Evolutionary conservation across 2,329 filamentous ascomycete species (phyloP).

Genomic region (Xylaria sp.): DNA sequence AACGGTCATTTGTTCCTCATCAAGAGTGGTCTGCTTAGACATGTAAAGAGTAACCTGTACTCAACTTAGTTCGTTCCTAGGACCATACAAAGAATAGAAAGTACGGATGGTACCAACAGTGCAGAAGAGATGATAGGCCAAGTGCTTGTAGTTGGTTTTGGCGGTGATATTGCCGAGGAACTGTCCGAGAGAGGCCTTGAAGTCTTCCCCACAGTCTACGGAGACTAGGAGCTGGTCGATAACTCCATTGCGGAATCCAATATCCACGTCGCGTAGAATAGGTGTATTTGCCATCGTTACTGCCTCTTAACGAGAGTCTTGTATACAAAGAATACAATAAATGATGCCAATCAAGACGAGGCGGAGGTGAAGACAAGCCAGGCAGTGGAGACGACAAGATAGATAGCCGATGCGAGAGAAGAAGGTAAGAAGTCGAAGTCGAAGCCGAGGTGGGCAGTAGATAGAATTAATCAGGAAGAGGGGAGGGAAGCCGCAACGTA

Average conservation of each 20-base stretch:
- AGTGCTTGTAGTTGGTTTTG: constrained; percentile 15
- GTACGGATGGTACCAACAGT: constrained; percentile 4
- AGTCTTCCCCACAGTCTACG: not conserved
- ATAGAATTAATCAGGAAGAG: not conserved
- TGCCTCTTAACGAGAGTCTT: not conserved
- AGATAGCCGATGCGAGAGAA: not conserved
- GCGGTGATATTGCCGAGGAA: constrained; percentile 21
- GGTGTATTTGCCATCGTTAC: constrained; percentile 5
- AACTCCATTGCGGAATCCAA: constrained; percentile 20
- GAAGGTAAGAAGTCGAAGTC: not conserved
- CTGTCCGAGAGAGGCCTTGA: constrained; percentile 16
- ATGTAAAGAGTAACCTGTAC: constrained; percentile 26
- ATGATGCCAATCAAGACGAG: not conserved
- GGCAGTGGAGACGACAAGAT: not conserved
- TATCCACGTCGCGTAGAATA: not conserved
- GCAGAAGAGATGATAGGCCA: constrained; percentile 30
- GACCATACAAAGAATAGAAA: not conserved
- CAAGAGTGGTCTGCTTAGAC: constrained; percentile 11
- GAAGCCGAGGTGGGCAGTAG: not conserved
- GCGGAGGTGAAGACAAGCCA: not conserved
- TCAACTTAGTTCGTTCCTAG: not conserved
- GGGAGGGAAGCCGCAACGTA: not conserved
- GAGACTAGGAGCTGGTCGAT: constrained; percentile 17
- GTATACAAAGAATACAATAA: too few relatives aligned
- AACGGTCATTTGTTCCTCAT: constrained; percentile 24